These are phyloP conservation scores for Inonotus obliquus DNA, from an alignment of 1,284 basidiomycete genomes.

Conservation along the genomic window DNA sequence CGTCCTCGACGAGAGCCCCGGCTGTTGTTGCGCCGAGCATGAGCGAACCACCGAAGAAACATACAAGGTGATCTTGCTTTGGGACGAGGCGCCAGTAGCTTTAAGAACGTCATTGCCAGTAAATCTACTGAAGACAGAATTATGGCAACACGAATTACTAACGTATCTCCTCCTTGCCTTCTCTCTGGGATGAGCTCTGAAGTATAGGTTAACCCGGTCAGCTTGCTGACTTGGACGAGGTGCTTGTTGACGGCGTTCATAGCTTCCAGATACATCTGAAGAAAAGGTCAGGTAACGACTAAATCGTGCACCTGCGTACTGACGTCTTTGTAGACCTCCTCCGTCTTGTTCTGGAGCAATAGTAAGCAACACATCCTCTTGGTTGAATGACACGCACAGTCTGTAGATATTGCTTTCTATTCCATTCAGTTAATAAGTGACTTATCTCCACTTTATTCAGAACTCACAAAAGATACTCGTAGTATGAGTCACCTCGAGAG, in stretches of 20 bases:
- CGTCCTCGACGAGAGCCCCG: conserved; percentile 41
- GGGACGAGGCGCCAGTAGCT: conserved; percentile 70
- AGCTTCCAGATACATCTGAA: conserved; percentile 81
- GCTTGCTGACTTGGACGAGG: conserved; percentile 62
- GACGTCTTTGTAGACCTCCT: conserved; percentile 75
- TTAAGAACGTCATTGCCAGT: too few relatives aligned
- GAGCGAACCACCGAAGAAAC: conserved; percentile 90
- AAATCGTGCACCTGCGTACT: conserved; percentile 21
- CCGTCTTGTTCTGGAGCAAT: conserved; percentile 58
- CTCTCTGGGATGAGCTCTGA: conserved; percentile 71
- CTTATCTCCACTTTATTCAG: not conserved
- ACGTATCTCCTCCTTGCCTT: conserved; percentile 44
- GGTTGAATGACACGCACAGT: conserved; percentile 43
- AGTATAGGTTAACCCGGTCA: conserved; percentile 68
- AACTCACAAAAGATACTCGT: conserved; percentile 83
- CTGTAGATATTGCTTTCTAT: conserved; percentile 76
- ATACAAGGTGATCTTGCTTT: conserved; percentile 95
- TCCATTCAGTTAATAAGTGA: not conserved
- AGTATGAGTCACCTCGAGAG: conserved; percentile 92
- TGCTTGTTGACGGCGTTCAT: conserved; percentile 79
- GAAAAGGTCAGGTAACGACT: not conserved
- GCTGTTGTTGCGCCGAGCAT: conserved; percentile 84
- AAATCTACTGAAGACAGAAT: too few relatives aligned
- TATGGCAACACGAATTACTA: conserved; percentile 23
- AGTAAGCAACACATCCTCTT: conserved; percentile 7